Evolutionary conservation across 208 protist genomes (phyloP), one percentile per base, ranked within the genome.

Genomic region (Tritrichomonas foetus): DNA sequence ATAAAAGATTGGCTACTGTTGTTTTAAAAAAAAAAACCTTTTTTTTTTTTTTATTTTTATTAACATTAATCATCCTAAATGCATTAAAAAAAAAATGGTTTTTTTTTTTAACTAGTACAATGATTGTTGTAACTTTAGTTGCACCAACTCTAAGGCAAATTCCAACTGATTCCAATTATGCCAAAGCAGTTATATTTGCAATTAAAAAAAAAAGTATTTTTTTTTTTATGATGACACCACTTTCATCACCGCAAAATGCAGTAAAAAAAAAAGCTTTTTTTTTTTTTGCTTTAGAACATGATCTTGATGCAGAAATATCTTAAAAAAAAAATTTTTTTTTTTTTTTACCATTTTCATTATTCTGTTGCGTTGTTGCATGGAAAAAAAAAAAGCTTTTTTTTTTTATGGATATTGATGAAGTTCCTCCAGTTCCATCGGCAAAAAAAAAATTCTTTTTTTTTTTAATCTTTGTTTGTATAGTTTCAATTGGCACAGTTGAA

Each of bases 61-160:
- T 89, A 36, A 47, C 57, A 57, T 89, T 44, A 11, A 53, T 49
- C 1, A 44, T 89, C 20, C 44, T 89, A 14, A 89, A 89, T 57
- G 78, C 78, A 2, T 89, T 89, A n/a, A 89, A 57, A 3, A 47
- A 41, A 57, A 89, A 57, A 47, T 89, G 78, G 78, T 57, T 89
- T 36, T 89, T 47, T 0, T 57, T 57, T 20, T 57, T 89, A n/a
- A 89, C 78, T 57, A 53, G 41, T 33, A 89, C 78, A 39, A 89
- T 89, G 78, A 89, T 89, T 20, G 78, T 89, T 30, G 78, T 89
- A 14, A 57, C 78, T 33, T n/a, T 89, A 14, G 78, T 89, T 39
- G 78, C 16, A 13, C 78, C 78, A 57, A 89, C 78, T 44, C 47
- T 89, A 22, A 25, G 30, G 20, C 78, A 89, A 89, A 89, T 89